Percentiles rank a stretch among this genome's conserved stretches.
These are phyloP conservation scores for Posidonia australis DNA, from an alignment of 106 monocot species.

Conservation along the genomic window DNA sequence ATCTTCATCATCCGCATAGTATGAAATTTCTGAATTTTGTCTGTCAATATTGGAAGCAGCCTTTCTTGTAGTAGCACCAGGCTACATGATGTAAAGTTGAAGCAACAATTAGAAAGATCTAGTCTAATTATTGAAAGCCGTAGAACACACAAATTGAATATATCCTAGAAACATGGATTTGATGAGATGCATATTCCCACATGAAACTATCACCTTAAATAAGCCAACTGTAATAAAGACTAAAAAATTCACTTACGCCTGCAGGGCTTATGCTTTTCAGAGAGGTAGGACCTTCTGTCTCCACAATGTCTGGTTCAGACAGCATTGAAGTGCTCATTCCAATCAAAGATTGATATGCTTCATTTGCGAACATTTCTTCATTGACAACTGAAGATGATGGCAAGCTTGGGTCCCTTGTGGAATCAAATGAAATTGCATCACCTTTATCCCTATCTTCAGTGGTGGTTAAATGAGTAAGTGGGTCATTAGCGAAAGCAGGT, in stretches of 20 bases:
- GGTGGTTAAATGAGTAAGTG: constrained; percentile 39
- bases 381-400: constrained; percentile 20
- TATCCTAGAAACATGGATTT: too few relatives aligned
- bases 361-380: constrained; percentile 10
- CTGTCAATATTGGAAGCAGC: constrained; percentile 49
- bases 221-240: neutral
- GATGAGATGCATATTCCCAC: too few relatives aligned
- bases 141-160: too few relatives aligned
- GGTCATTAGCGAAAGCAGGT: constrained; percentile 87
- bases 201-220: constrained; percentile 3
- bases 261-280: constrained; percentile 38
- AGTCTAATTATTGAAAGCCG: too few relatives aligned
- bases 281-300: constrained; percentile 61
- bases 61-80: constrained; percentile 87
- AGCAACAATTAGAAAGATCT: too few relatives aligned
- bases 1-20: constrained; percentile 98
- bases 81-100: constrained; percentile 26
- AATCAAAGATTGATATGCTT: constrained; percentile 19
- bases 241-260: constrained; percentile 39
- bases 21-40: constrained; percentile 69
- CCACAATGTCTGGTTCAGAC: constrained; percentile 75
- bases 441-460: constrained; percentile 27
- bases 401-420: constrained; percentile 12
- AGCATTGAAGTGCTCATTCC: constrained; percentile 22
- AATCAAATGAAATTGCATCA: constrained; percentile 31